Base-by-base conservation (phyloP, 805 yeast species). In the Lipomyces orientalis region DNA sequence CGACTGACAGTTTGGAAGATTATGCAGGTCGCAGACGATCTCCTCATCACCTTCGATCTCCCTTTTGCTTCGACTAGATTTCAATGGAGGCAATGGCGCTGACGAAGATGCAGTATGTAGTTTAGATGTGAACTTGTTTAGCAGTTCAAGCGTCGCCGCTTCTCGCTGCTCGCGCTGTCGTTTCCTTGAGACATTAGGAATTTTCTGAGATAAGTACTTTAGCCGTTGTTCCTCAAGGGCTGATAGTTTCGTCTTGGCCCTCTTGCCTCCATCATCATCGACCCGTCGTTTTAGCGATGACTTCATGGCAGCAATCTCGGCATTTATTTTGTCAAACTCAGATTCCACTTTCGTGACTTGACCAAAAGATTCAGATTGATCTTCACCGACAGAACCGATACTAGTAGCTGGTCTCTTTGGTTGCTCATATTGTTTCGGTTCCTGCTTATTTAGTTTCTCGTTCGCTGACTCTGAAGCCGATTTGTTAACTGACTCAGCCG, bases 191-290 rank as follows among this genome's bases (percentile, higher is more conserved):
- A 49, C 56, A n/a, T 37, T 37, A 3, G 64, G 33, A 9, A 62
- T 49, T 34, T 55, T 51, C 51, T 55, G 16, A 9, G 35, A 16
- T 54, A 64, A 25, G 51, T 70, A 73, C 34, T 62, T 60, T 54
- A 66, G 65, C 7, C 73, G 65, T 64, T 79, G 79, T 33, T 73
- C 80, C 39, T 77, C 81, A 10, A 79, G 78, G 67, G 69, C 59
- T 4, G 69, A 65, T 22, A 51, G 33, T 34, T 67, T 68, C 54
- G 54, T 69, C 49, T 54, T 54, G 4, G 59, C 25, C 49, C 35
- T 37, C 25, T 14, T 22, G 54, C 8, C 31, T 31, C 33, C 60
- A 25, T 60, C 49, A 31, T 25, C 55, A 16, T 39, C 43, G 7
- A 57, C 46, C 37, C 59, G 56, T 3, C 65, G 61, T 43, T 67